Evolutionary conservation across 1,284 basidiomycete species (phyloP).

Genomic region (Takashimella tepidaria): DNA sequence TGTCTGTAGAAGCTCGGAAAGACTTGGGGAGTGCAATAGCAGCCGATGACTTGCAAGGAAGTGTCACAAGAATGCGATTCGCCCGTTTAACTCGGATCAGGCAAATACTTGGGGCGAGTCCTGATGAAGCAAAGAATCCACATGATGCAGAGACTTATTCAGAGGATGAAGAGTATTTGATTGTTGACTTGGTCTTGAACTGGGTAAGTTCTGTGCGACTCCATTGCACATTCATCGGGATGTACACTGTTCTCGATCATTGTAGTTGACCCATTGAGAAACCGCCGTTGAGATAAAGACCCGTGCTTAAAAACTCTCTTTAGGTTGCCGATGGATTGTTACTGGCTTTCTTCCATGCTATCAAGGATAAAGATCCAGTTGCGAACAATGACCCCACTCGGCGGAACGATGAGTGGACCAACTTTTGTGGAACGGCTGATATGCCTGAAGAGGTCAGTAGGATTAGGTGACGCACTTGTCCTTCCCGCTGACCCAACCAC

Average conservation of each 20-base stretch:
- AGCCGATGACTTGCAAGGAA: slow-evolving; percentile 78
- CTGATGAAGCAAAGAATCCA: slow-evolving; percentile 40
- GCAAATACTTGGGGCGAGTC: slow-evolving; percentile 47
- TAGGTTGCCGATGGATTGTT: slow-evolving; percentile 75
- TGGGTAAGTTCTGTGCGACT: slow-evolving; percentile 53
- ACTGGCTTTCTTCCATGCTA: slow-evolving; percentile 91
- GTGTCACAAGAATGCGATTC: slow-evolving; percentile 65
- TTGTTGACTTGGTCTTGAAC: slow-evolving; percentile 88
- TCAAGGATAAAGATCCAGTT: slow-evolving; percentile 54
- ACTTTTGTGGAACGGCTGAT: slow-evolving; percentile 79
- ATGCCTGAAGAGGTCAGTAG: slow-evolving; percentile 47
- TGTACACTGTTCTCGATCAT: no score
- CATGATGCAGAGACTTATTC: slow-evolving; percentile 62
- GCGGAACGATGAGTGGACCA: slow-evolving; percentile 77
- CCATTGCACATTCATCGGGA: neutral
- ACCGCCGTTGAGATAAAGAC: no score
- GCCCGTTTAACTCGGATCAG: slow-evolving; percentile 49
- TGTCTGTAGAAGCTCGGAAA: slow-evolving; percentile 55
- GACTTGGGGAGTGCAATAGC: slow-evolving; percentile 76
- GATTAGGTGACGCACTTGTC: neutral
- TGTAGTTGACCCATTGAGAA: no score
- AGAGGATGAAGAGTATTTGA: slow-evolving; percentile 74
- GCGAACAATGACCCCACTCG: slow-evolving; percentile 70
- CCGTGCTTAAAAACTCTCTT: neutral
- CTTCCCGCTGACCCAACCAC: slow-evolving; percentile 23